Base-by-base conservation (phyloP, 2,329 filamentous ascomycete species). In the Aspergillus sp. region DNA sequence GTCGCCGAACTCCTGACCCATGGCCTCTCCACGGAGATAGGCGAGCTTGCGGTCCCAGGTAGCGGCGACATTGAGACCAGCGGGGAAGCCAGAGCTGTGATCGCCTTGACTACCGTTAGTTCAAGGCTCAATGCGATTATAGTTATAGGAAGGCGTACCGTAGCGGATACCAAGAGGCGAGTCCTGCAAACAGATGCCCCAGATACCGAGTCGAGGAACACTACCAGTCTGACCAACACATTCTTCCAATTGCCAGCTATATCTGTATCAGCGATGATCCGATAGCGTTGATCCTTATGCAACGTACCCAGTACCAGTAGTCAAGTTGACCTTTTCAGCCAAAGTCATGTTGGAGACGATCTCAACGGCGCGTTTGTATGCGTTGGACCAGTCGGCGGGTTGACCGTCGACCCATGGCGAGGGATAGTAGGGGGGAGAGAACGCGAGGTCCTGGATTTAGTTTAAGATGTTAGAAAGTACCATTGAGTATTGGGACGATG, bases 251-350 rank as follows among this genome's bases (percentile, higher is more conserved):
- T 78, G 66, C 84, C 84, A 88, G 39, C 82, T 82, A 45, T 17
- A 41, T 20, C 2, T 1, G 33, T 19, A 41, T 49, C 39, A 48
- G 51, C 52, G 33, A 47, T 32, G 37, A 35, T 19, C 38, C 27
- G 5, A 17, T 7, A 4, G 25, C 41, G 19, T 12, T 3, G 41
- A 42, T 5, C n/a, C 30, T 15, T 33, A 10, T 4, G 17, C 10
- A 37, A 71, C 82, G 67, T 71, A 91, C 80, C 90, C 90, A 54
- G 86, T 81, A 66, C 91, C 91, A 0, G 90, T 96, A 2, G 91
- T 97, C 54, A 98, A 67, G 67, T 97, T 97, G 68, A 97, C 89
- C 73, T 95, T 96, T 68, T 96, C 90, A 9, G 83, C 64, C 32
- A 95, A 76, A 0, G 89, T 95, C 69, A 95, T 71, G 64, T 90